Conservation (phyloP, 169 alveolate genomes). For the Cryptosporidium sp. region DNA sequence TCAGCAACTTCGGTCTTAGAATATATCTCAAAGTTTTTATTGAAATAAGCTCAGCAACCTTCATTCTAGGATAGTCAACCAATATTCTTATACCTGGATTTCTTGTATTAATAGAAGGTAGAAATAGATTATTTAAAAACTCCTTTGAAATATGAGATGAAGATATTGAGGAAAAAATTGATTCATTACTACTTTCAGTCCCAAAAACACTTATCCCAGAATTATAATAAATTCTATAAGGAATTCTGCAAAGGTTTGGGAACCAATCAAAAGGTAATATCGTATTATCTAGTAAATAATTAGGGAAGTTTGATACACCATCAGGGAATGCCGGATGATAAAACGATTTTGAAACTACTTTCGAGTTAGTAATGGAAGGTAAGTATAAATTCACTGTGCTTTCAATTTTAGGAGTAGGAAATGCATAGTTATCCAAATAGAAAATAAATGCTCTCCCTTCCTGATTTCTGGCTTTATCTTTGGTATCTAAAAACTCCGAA, state of each 20-base stretch:
- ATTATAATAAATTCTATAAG: conserved; percentile 15
- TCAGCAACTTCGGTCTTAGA: conserved; percentile 6
- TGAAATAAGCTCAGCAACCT: conserved; percentile 36
- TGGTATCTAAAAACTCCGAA: conserved; percentile 3
- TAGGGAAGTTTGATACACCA: conserved; percentile 24
- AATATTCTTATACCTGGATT: conserved; percentile 11
- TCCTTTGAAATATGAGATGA: conserved; percentile 4
- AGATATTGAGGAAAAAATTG: conserved; percentile 15
- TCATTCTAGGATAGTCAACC: conserved; percentile 45
- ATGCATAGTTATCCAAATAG: conserved; percentile 12
- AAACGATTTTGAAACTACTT: conserved; percentile 27
- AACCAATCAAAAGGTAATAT: conserved; percentile 18
- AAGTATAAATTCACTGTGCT: conserved; percentile 12
- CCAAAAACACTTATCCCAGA: conserved; percentile 42
- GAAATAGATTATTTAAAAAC: neutral
- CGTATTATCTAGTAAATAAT: conserved; percentile 3
- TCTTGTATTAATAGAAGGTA: neutral
- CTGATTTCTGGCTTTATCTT: conserved; percentile 8
- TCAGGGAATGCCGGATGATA: conserved; percentile 36
- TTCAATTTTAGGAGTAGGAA: neutral
- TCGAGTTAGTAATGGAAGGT: conserved; percentile 19
- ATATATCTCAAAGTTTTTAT: conserved; percentile 24
- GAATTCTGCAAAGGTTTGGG: conserved; percentile 28
- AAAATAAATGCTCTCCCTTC: conserved; percentile 9
- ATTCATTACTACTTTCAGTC: conserved; percentile 35